Evolutionary conservation across 495 filamentous ascomycete genomes (phyloP).

Genomic region (Penicillium atrosanguineum): DNA sequence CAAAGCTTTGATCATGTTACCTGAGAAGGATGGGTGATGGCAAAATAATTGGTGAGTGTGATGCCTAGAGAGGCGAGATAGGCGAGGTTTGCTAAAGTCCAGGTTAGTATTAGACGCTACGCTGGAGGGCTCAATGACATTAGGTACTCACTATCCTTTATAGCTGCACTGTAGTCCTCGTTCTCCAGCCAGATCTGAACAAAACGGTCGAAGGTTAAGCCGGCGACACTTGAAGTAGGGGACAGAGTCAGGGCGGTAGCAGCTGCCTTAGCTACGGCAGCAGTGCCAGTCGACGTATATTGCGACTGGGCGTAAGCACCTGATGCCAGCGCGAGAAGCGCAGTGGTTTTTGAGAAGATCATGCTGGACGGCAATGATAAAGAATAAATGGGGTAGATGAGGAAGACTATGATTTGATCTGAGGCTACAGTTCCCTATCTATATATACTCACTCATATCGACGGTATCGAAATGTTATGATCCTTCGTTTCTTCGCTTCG

Average conservation of each 20-base stretch:
- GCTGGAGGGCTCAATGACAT: background rate
- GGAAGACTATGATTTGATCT: background rate
- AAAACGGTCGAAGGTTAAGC: conserved; percentile 10
- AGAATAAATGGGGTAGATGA: background rate
- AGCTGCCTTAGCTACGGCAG: conserved; percentile 11
- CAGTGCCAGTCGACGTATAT: conserved; percentile 10
- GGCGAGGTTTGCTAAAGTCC: conserved; percentile 6
- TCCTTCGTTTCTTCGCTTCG: background rate
- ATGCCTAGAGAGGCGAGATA: conserved; percentile 8
- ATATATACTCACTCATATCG: background rate
- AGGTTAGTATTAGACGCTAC: background rate
- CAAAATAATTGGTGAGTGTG: conserved; percentile 9
- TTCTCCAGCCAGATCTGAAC: conserved; percentile 11
- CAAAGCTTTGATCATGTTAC: background rate
- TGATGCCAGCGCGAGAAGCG: conserved; percentile 5
- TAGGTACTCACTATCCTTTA: conserved; percentile 4
- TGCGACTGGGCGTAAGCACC: conserved; percentile 7
- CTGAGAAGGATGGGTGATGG: conserved; percentile 13
- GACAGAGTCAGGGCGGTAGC: conserved; percentile 10
- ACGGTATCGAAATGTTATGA: background rate
- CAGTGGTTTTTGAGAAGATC: conserved; percentile 7
- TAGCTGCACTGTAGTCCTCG: conserved; percentile 8
- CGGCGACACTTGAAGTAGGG: conserved; percentile 7
- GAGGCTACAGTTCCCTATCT: background rate
- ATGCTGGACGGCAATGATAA: background rate